Base-by-base conservation (phyloP, 306 rosid species). In the Begonia masoniana region DNA sequence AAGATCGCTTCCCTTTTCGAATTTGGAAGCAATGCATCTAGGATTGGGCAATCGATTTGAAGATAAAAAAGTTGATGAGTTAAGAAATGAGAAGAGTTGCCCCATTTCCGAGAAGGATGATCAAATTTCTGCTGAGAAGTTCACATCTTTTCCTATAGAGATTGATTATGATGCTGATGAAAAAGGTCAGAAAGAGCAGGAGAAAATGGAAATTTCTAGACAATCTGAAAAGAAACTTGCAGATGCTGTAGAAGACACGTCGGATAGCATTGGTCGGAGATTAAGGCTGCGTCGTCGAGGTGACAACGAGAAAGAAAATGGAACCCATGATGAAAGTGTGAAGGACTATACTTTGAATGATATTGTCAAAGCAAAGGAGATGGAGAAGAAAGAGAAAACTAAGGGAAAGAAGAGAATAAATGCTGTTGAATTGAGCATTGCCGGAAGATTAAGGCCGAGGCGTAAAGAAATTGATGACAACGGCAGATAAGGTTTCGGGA, bases 1-100 rank as follows among this genome's bases (percentile, higher is more conserved):
- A 68, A 80, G 85, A 74, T 71, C 86, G 10, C 68, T 75, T 14
- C 69, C 80, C 39, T 77, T 77, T 73, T 47, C 74, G 58, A 84
- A 80, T 6, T 43, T 13, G 26, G 74, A 66, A 53, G 58, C 13
- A 50, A 48, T 58, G 60, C 51, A 72, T 43, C 16, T 39, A 19
- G 73, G 62, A 39, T 62, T n/a, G 72, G 15, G 51, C 21, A 68
- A 24, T 8, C 56, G 55, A 26, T 50, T 59, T 54, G 78, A 73
- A 51, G 65, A 58, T 51, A 49, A 50, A 50, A 58, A 60, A 41
- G 61, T 43, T 35, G 54, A 62, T 47, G 63, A 54, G 43, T 60
- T 60, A 19, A 65, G 65, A 57, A 42, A 16, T 56, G 60, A 55
- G 39, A 47, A 50, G 54, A 55, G 24, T 26, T 50, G 10, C 23